Base-by-base conservation (phyloP, 2,329 filamentous ascomycete genomes). In the Thelonectria rubi region DNA sequence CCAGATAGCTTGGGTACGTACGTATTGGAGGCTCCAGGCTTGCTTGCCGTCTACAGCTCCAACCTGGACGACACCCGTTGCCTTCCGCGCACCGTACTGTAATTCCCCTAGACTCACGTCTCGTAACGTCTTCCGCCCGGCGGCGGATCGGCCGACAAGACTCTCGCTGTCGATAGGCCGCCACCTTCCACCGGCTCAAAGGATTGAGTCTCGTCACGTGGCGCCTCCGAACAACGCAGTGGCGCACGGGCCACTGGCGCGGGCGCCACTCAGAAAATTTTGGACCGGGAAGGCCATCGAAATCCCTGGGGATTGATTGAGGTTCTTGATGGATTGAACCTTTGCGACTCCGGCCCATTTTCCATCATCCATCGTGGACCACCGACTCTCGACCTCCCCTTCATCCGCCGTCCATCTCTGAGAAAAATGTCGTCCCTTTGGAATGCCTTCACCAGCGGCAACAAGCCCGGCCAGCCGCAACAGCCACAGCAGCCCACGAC, bases 401-500 rank as follows among this genome's bases (percentile, higher is more conserved):
- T 49, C 40, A 58, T 49, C 53, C 50, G 58, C 50, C 58, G 58
- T 60, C 34, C 14, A 37, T 20, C 20, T 26, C 34, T 18, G 50
- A 45, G 60, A 69, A 77, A 63, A 63, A 87, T 87, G 84, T 83
- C 84, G 56, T 84, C 84, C 49, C 78, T 88, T 73, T 88, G 86
- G 86, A 84, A 86, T 73, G 81, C 86, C 67, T 79, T 88, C 70
- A 87, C 85, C n/a, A 83, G 84, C 71, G 83, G 83, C 76, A 86
- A 84, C 78, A 84, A 81, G 73, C 74, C 75, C 39, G 72, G 73
- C 61, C 75, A 45, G 42, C 79, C 42, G 77, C 83, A 74, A 73
- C 74, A 74, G 58, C 70, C 69, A 52, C 68, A 69, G 58, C 69
- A 72, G 47, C 69, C 68, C 48, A 65, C 80, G 65, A 60, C 70